Evolutionary conservation across 176 grass and related monocot species (phyloP).

Genomic region (Phyllostachys edulis): DNA sequence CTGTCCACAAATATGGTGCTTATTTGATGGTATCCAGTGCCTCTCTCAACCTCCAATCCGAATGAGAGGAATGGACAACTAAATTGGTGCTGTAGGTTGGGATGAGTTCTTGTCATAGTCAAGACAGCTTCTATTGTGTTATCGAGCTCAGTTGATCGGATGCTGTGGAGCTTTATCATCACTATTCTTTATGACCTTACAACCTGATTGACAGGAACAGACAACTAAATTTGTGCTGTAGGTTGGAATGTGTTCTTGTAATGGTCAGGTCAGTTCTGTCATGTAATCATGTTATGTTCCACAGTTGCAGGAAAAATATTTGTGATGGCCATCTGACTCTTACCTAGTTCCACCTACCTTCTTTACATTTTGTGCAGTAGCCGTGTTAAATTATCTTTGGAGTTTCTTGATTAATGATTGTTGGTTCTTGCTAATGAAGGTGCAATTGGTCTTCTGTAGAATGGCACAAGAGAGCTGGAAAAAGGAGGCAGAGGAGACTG

Average conservation of each 20-base stretch:
- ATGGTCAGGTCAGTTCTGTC: not conserved
- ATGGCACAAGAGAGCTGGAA: constrained; percentile 63
- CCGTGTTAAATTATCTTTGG: not conserved
- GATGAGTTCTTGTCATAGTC: not conserved
- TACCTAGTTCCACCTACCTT: not conserved
- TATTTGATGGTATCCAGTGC: not conserved
- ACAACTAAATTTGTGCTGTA: not conserved
- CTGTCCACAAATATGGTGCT: constrained; percentile 13
- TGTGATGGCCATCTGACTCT: constrained; percentile 16
- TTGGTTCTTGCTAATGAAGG: not conserved
- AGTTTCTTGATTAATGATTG: not conserved
- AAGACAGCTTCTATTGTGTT: not conserved
- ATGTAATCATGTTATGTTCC: not conserved
- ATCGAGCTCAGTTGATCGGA: not conserved
- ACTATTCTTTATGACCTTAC: constrained; percentile 1
- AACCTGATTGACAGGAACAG: not conserved
- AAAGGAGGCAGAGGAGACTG: constrained; percentile 52
- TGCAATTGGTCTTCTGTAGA: not conserved
- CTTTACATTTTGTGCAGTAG: not conserved
- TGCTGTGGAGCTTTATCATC: not conserved
- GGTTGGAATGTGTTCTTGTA: not conserved
- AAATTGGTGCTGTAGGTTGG: not conserved
- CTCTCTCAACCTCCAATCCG: not conserved
- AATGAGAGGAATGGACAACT: not conserved
- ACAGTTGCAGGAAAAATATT: not conserved